A percentile compares a stretch with the other conserved stretches of the same genome.
These are phyloP conservation scores for Lophiotrema nucula DNA, from an alignment of 495 filamentous ascomycete species.

Conservation along the genomic window DNA sequence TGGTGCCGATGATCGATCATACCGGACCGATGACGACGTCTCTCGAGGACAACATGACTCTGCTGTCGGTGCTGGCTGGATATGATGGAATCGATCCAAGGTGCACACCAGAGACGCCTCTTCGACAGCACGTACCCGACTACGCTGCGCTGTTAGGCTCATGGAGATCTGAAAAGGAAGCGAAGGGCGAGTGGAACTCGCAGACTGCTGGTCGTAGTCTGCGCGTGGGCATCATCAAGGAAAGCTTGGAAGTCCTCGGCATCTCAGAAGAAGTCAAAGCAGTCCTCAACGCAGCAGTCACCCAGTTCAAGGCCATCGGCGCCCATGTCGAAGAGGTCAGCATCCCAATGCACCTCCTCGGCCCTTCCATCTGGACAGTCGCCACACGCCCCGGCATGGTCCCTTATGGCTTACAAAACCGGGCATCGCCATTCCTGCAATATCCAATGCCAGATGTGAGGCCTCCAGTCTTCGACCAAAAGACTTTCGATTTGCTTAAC, in stretches of 20 bases:
- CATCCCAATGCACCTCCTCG: slow-evolving; percentile 22
- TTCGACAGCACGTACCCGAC: slow-evolving; percentile 13
- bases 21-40: slow-evolving; percentile 20
- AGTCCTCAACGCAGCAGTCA: slow-evolving; percentile 6
- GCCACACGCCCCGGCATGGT: slow-evolving; percentile 10
- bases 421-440: slow-evolving; percentile 3
- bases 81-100: slow-evolving; percentile 25
- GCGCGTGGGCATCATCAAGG: slow-evolving; percentile 16
- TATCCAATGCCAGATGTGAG: slow-evolving; percentile 18
- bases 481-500: slow-evolving; percentile 10
- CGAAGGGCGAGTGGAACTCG: slow-evolving; percentile 9
- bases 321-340: slow-evolving; percentile 19
- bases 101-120: slow-evolving; percentile 15
- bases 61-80: slow-evolving; percentile 16
- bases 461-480: slow-evolving; percentile 8
- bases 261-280: slow-evolving; percentile 15
- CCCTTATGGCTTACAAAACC: slow-evolving; percentile 8
- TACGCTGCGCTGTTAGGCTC: neutral
- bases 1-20: slow-evolving; percentile 22
- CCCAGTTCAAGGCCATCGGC: slow-evolving; percentile 16
- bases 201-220: slow-evolving; percentile 4
- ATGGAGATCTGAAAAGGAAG: slow-evolving; percentile 9
- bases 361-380: slow-evolving; percentile 16
- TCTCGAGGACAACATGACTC: slow-evolving; percentile 13
- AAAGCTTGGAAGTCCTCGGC: slow-evolving; percentile 12